Evolutionary conservation across 129 eudicot species (phyloP).

Genomic region (Daucus carota): DH1_v3.0 NC_030382.2:41397001-41397500

Average conservation of each 20-base stretch:
- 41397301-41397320: background rate
- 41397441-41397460: constrained; percentile 72
- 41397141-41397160: constrained; percentile 67
- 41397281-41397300: background rate
- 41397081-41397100: constrained; percentile 18
- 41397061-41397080: constrained; percentile 5
- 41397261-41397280: background rate
- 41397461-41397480: constrained; percentile 88
- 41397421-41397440: constrained; percentile 95
- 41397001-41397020: constrained; percentile 96
- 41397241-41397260: background rate
- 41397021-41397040: background rate
- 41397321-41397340: background rate
- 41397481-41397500: constrained; percentile 60
- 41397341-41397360: constrained; percentile 4
- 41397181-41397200: constrained; percentile 4
- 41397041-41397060: background rate
- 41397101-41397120: constrained; percentile 96
- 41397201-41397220: background rate
- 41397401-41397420: constrained; percentile 91
- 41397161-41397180: constrained; percentile 45
- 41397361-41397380: constrained; percentile 14
- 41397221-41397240: background rate
- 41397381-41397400: constrained; percentile 9
- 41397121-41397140: constrained; percentile 96